Evolutionary conservation across 441 rosid genomes (phyloP).

Genomic region (Geranium incanum): DNA sequence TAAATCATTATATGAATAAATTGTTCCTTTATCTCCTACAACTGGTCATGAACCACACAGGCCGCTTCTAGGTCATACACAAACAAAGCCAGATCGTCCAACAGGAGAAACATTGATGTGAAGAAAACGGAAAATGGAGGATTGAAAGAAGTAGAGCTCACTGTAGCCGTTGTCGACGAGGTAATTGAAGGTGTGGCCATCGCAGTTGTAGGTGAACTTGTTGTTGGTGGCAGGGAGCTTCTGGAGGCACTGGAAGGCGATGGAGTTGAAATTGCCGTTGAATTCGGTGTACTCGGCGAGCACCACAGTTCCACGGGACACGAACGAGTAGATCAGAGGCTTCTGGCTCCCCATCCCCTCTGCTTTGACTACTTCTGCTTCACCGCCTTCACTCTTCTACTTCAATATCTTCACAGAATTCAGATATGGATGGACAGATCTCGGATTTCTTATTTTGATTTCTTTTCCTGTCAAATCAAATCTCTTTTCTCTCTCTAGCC

Average conservation of each 20-base stretch:
- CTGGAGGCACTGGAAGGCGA: too few relatives aligned
- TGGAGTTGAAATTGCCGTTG: too few relatives aligned
- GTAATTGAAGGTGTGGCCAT: too few relatives aligned
- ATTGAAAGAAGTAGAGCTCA: neutral
- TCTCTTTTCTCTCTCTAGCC: neutral
- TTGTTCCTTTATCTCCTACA: neutral
- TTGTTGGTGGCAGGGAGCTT: too few relatives aligned
- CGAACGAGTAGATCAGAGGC: too few relatives aligned
- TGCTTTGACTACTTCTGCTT: neutral
- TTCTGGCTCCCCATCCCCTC: neutral
- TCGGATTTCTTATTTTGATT: neutral
- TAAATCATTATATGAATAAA: neutral
- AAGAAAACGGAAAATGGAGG: neutral
- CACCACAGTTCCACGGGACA: too few relatives aligned
- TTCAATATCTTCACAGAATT: neutral
- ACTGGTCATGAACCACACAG: neutral
- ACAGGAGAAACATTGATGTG: neutral
- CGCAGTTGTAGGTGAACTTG: too few relatives aligned
- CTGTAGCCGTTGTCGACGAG: slow-evolving; percentile 4
- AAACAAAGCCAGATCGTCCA: neutral
- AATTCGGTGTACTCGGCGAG: too few relatives aligned
- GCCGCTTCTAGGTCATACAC: neutral
- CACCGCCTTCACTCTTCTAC: neutral
- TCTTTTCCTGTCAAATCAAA: neutral
- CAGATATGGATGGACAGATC: neutral